Conservation (phyloP, 495 filamentous ascomycete genomes). For the Haplographium delicatum region DNA sequence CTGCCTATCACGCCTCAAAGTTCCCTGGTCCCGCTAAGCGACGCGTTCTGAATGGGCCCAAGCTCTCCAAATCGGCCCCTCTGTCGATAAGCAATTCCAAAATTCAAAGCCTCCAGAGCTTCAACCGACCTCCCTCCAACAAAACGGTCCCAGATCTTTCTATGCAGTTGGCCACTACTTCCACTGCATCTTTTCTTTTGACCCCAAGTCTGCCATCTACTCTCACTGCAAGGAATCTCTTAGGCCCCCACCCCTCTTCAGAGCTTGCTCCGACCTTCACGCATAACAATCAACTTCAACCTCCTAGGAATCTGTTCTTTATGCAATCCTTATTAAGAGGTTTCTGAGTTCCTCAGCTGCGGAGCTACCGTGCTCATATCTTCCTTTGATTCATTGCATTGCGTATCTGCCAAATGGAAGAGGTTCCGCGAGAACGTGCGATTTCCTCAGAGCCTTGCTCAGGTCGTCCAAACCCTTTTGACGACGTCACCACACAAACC, state of each 20-base stretch:
- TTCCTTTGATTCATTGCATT: conserved; percentile 3
- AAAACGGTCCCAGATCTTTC: not conserved
- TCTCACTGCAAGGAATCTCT: not conserved
- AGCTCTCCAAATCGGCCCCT: not conserved
- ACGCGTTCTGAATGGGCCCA: not conserved
- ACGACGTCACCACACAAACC: conserved; percentile 43
- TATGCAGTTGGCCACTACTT: not conserved
- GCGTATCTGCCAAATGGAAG: conserved; percentile 41
- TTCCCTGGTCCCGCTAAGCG: not conserved
- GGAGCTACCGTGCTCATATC: conserved; percentile 10
- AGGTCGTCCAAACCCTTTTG: conserved; percentile 49
- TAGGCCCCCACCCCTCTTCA: not conserved
- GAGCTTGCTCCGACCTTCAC: not conserved
- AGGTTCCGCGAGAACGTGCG: conserved; percentile 50
- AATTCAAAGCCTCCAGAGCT: not conserved
- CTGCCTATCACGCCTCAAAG: too few species aligned
- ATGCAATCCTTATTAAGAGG: conserved; percentile 4
- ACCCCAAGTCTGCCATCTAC: not conserved
- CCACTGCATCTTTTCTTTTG: not conserved
- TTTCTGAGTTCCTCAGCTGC: conserved; percentile 18
- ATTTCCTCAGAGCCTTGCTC: conserved; percentile 56
- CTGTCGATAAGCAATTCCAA: conserved; percentile 3
- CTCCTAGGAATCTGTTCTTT: not conserved
- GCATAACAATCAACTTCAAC: not conserved
- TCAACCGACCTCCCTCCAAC: not conserved